Percentiles rank a stretch among this genome's conserved stretches.
Evolutionary conservation across 495 filamentous ascomycete genomes (phyloP).

Genomic region (Xylaria flabelliformis): DNA sequence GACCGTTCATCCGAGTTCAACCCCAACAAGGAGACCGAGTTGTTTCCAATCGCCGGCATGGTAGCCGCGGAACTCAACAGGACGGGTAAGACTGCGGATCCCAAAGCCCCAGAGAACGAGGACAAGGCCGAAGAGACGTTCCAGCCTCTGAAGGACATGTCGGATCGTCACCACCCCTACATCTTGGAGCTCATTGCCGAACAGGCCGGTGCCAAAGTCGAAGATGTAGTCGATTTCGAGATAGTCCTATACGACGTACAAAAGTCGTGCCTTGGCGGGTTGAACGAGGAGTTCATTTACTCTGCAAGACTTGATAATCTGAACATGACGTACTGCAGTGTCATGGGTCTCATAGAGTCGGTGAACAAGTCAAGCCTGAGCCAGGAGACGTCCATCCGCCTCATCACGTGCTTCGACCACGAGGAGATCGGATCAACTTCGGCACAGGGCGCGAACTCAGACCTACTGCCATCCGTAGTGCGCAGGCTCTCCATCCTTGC

Average conservation of each 20-base stretch:
- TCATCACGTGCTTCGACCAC: conserved; percentile 94
- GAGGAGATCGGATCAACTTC: conserved; percentile 94
- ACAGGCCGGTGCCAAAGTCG: conserved; percentile 69
- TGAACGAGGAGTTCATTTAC: conserved; percentile 94
- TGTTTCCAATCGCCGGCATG: conserved; percentile 91
- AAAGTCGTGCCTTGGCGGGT: conserved; percentile 82
- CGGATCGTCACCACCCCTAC: conserved; percentile 87
- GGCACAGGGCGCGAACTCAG: conserved; percentile 92
- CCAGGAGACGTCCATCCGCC: conserved; percentile 78
- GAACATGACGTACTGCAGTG: conserved; percentile 90
- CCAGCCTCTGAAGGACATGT: conserved; percentile 74
- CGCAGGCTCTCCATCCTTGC: conserved; percentile 85
- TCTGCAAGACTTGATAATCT: conserved; percentile 93
- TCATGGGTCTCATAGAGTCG: conserved; percentile 80
- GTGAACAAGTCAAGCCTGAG: conserved; percentile 64
- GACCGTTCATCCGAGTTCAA: conserved; percentile 82
- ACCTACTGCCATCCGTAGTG: conserved; percentile 86
- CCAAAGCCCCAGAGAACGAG: conserved; percentile 45
- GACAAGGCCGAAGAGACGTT: conserved; percentile 57
- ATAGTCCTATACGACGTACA: conserved; percentile 96
- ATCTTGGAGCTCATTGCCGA: conserved; percentile 86
- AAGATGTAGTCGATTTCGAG: conserved; percentile 90
- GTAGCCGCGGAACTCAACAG: conserved; percentile 87
- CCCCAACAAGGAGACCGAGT: conserved; percentile 95
- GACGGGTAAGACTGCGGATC: conserved; percentile 50